Base-by-base conservation (phyloP, 1,139 yeast species). In the Saccharomyces hybrid region DNA sequence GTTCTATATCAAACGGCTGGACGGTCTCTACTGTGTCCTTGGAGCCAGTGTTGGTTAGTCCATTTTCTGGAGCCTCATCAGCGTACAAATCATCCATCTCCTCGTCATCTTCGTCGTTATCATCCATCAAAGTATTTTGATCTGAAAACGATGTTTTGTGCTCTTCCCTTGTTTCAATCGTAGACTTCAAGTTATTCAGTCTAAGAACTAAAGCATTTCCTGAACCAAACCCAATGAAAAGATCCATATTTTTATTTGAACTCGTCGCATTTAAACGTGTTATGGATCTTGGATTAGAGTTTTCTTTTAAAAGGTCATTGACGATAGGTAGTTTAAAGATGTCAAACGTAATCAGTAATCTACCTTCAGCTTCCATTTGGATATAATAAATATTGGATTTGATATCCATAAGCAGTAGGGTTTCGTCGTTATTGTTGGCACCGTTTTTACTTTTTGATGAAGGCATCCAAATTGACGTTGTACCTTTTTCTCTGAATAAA, bases 1-100 rank as follows among this genome's bases (percentile, higher is more conserved):
- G 61, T 14, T 70, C 69, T 52, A 82, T 79, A 51, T 73, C 73
- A 50, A 72, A 71, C 4, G 70, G 70, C 23, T 54, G 54, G 0
- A 64, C 64, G 0, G 63, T 63, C 47, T 66, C 66, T 59, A 5
- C 62, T 61, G n/a, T 61, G 62, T 38, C 68, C 73, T 47, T 32
- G 42, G 70, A 70, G 30, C 72, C 71, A 8, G 65, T 27, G 4
- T 34, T 47, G 1, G 46, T 30, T 20, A 23, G 13, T 2, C 28
- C 50, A 4, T 9, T 20, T 20, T 32, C 49, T 9, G 27, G 34
- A 47, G 46, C 51, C 67, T 65, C 65, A 49, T 59, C 62, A 32
- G 63, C 57, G 52, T 61, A 57, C 16, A 60, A 49, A 52, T 63
- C 61, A 23, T 58, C 67, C 20, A 67, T 70, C 26, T 70, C 73